These are phyloP conservation scores for Lenwebbia sp. DNA, from an alignment of 345 rosid species.

Conservation along the genomic window DNA sequence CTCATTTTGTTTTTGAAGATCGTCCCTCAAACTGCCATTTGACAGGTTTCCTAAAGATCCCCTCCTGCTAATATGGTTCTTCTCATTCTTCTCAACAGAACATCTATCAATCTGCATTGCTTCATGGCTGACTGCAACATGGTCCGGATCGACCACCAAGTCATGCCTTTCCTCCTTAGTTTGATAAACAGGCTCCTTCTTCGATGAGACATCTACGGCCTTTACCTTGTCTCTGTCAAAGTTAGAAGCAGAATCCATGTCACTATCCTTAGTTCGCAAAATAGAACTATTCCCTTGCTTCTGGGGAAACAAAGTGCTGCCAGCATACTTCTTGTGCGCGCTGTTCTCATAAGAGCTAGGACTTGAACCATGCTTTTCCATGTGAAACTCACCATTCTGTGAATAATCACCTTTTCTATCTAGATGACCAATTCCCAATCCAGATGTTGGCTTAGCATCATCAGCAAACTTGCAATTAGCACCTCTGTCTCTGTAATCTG, in stretches of 20 bases:
- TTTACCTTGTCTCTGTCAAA: conserved; percentile 7
- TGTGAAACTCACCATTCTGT: not conserved
- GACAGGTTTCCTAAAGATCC: not conserved
- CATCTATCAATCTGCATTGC: not conserved
- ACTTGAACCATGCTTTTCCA: conserved; percentile 1
- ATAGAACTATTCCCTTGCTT: conserved; percentile 6
- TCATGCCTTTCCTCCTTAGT: conserved; percentile 10
- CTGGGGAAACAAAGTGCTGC: not conserved
- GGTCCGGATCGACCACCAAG: conserved; percentile 1
- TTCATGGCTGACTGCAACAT: not conserved
- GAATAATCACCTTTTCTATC: conserved; percentile 2
- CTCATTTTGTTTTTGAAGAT: conserved; percentile 8
- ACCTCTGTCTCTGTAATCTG: not conserved
- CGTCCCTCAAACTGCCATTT: not conserved
- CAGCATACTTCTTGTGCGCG: conserved; percentile 1
- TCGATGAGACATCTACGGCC: conserved; percentile 4
- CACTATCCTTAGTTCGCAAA: conserved; percentile 6
- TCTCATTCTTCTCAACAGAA: conserved; percentile 13
- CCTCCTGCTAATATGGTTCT: conserved; percentile 4
- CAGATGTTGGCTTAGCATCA: conserved; percentile 6
- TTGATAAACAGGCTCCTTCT: not conserved
- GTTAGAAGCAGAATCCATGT: conserved; percentile 8
- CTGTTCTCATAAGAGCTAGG: conserved; percentile 2
- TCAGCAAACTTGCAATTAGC: not conserved
- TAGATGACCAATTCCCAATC: not conserved